Evolutionary conservation across 345 rosid species (phyloP), one percentile per base, ranked within the genome.

Genomic region (Rubroshorea leprosula): DNA sequence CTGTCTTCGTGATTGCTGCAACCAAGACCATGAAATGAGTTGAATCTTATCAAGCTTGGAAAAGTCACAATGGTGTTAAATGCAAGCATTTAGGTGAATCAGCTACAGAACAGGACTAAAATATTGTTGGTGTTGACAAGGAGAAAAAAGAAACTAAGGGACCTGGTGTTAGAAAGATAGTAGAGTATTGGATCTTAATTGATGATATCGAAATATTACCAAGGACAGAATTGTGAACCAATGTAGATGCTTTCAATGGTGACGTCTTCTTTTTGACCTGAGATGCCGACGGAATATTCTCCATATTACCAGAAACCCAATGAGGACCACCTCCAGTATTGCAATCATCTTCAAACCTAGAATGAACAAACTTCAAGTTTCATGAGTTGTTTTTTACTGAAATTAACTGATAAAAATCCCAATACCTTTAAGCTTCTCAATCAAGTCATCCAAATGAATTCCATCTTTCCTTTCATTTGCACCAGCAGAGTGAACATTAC

Each of bases 401-500:
- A 58, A 53, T 41, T 35, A 49, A 49, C 52, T 49, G 3, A 49
- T 49, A 8, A 35, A 35, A 6, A 1, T 35, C 12, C 24, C 18
- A 23, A 55, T 51, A 85, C 83, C 84, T 70, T 68, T 54, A 55
- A 72, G 64, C 44, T 66, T 76, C 65, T 60, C 64, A 21, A 80
- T 72, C 66, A 79, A 49, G 70, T 82, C 75, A 9, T 75, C 68
- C 23, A 60, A 38, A 53, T 60, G 51, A 44, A 41, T 19, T 43
- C 46, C 60, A 46, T 43, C 49, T 25, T 66, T 71, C 12, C 65
- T 57, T 51, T 71, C 81, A 41, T 74, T 74, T 15, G 23, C 11
- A 47, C 63, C 66, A 53, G 23, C 0, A 43, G 74, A 62, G 50
- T 59, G 67, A 27, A 53, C 24, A 54, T 65, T 24, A 17, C 50